These are phyloP conservation scores for Ceratocystis albifundus DNA, from an alignment of 2,329 filamentous ascomycete genomes.

Conservation along the genomic window DNA sequence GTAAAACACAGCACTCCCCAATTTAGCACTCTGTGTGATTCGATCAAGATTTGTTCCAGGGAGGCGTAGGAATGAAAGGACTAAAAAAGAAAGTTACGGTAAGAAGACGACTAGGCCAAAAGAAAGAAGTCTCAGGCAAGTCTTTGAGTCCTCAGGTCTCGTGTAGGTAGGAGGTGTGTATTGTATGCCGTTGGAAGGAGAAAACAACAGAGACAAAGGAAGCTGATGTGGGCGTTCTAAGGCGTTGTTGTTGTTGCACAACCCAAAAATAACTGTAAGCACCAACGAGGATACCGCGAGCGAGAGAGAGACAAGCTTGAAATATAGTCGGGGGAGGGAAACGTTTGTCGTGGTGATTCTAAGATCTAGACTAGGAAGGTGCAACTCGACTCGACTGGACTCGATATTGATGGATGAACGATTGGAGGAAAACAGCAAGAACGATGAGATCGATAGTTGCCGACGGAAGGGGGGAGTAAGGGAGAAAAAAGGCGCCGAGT, in stretches of 20 bases:
- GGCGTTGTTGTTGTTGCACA: neutral
- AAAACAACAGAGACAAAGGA: constrained; percentile 1
- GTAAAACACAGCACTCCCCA: neutral
- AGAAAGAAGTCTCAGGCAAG: neutral
- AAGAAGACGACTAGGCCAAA: neutral
- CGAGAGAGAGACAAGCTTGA: neutral
- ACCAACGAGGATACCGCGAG: neutral
- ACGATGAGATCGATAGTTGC: constrained; percentile 1
- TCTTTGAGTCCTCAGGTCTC: neutral
- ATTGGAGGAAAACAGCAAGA: neutral
- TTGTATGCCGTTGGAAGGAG: neutral
- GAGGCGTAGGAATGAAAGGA: constrained; percentile 1
- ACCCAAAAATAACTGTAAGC: neutral
- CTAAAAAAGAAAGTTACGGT: neutral
- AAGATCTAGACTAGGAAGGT: neutral
- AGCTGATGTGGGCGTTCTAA: neutral
- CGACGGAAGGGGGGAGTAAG: neutral
- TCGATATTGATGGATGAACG: neutral
- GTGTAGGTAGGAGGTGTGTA: neutral
- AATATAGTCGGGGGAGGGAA: neutral
- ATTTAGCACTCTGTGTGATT: neutral
- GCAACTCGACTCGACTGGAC: neutral
- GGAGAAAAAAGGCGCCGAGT: neutral
- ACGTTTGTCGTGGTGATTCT: neutral
- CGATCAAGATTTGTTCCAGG: neutral